Percentiles rank a stretch among this genome's conserved stretches.
These are phyloP conservation scores for Trebouxiophyceae sp. DNA, from an alignment of 163 green algal species.

Conservation along the genomic window DNA sequence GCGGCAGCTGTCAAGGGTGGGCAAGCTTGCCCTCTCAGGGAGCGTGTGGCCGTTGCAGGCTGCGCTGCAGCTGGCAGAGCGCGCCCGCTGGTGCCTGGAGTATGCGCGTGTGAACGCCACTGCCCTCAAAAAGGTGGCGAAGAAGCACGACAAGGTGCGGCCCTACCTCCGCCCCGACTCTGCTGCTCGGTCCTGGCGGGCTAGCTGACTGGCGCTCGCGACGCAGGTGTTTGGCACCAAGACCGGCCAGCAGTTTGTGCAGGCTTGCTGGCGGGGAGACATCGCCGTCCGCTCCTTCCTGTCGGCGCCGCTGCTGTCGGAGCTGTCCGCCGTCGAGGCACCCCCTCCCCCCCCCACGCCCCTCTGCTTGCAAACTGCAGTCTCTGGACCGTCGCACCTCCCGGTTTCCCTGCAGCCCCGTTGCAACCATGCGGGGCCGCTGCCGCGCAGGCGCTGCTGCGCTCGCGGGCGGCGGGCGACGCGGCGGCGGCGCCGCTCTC, in stretches of 20 bases:
- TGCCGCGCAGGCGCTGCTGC: no score
- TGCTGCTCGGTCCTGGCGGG: no score
- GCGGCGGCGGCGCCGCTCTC: no score
- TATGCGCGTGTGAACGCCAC: constrained; percentile 18
- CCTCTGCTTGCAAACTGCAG: neutral
- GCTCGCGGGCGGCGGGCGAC: no score
- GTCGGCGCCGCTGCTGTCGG: neutral
- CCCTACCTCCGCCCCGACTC: no score
- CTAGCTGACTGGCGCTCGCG: neutral
- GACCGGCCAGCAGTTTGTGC: constrained; percentile 4
- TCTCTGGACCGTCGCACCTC: neutral
- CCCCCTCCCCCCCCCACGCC: neutral
- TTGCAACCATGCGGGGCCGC: neutral
- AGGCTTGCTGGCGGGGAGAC: neutral
- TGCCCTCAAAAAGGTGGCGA: constrained; percentile 17
- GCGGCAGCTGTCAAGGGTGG: no score
- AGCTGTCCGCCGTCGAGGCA: neutral
- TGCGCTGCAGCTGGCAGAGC: constrained; percentile 5
- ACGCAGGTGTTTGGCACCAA: neutral
- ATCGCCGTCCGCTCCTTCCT: neutral
- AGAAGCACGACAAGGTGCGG: constrained; percentile 25
- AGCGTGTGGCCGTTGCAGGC: neutral
- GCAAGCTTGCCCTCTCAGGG: neutral
- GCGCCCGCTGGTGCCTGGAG: constrained; percentile 12
- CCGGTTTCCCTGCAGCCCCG: neutral